phyloP scores from a whole-genome alignment of 768 basidiomycete genomes.

The Pleurotus citrinopileatus region DNA sequence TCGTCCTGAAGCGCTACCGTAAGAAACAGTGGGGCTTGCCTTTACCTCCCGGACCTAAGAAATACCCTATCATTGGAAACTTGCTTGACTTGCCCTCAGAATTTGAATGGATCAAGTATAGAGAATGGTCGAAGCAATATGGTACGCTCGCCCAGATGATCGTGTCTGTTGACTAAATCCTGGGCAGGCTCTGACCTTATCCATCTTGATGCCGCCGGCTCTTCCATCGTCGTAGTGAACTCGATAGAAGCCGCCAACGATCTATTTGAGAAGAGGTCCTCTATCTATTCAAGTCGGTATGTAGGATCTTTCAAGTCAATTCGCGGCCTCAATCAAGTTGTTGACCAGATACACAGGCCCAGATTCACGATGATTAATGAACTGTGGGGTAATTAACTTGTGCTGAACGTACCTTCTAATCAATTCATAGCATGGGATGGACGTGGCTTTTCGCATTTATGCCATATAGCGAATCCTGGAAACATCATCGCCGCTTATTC shows the following conservation, averaged over 20 bases:
- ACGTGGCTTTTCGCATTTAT: constrained; percentile 36
- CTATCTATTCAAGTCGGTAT: constrained; percentile 39
- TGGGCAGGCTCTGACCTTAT: constrained; percentile 28
- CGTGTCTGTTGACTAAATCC: neutral
- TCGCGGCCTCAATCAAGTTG: neutral
- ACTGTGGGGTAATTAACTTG: constrained; percentile 12
- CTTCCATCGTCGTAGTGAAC: constrained; percentile 33
- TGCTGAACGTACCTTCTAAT: neutral
- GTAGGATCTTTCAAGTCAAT: constrained; percentile 1
- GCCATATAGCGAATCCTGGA: constrained; percentile 40
- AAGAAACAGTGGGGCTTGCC: neutral
- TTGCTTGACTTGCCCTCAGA: constrained; percentile 17
- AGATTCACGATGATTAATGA: constrained; percentile 26
- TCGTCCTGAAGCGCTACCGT: neutral
- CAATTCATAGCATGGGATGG: constrained; percentile 34
- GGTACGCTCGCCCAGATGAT: constrained; percentile 9
- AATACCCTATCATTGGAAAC: constrained; percentile 23
- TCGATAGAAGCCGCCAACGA: constrained; percentile 32
- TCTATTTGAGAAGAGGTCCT: constrained; percentile 37
- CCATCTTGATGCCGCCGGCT: constrained; percentile 26
- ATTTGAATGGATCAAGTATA: constrained; percentile 18
- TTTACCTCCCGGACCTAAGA: constrained; percentile 25
- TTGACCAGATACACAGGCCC: constrained; percentile 17
- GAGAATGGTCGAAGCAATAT: constrained; percentile 19
- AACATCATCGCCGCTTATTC: constrained; percentile 36